A percentile compares a stretch with the other conserved stretches of the same genome.
phyloP scores from a whole-genome alignment of 371 early-diverging fungal genomes.

The Apophysomyces variabilis region DNA sequence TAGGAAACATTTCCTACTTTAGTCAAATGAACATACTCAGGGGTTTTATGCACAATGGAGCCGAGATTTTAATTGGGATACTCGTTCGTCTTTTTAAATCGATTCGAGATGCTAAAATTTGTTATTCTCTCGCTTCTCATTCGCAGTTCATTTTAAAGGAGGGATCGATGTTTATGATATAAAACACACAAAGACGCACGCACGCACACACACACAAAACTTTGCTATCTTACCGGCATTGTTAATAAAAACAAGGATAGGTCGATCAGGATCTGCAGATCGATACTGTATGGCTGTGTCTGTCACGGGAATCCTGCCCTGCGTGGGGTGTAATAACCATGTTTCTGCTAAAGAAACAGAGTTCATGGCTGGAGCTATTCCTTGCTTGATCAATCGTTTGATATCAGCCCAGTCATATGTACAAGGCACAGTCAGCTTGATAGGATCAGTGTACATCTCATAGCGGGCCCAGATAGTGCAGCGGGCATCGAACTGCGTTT shows the following conservation, averaged over 20 bases:
- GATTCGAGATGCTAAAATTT: constrained; percentile 4
- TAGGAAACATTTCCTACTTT: background rate
- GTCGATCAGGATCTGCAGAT: background rate
- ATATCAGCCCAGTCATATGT: constrained; percentile 13
- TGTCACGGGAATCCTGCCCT: constrained; percentile 4
- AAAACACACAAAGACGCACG: no score
- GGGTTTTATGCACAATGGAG: constrained; percentile 9
- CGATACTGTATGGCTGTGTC: background rate
- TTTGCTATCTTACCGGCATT: background rate
- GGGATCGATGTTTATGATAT: no score
- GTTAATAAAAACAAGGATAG: background rate
- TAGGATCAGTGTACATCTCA: constrained; percentile 8
- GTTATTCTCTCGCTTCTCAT: background rate
- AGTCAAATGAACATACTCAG: constrained; percentile 6
- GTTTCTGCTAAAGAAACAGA: constrained; percentile 7
- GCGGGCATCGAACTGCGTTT: background rate
- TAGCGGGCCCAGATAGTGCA: constrained; percentile 5
- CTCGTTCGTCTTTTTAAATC: constrained; percentile 8
- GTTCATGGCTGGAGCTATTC: constrained; percentile 9
- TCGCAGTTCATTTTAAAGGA: background rate
- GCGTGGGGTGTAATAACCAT: constrained; percentile 3
- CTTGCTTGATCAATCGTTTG: constrained; percentile 10
- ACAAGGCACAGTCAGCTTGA: constrained; percentile 9
- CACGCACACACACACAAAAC: no score
- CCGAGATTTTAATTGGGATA: constrained; percentile 8